Base-by-base conservation (phyloP, 2,329 filamentous ascomycete species). In the Calonectria montana region DNA sequence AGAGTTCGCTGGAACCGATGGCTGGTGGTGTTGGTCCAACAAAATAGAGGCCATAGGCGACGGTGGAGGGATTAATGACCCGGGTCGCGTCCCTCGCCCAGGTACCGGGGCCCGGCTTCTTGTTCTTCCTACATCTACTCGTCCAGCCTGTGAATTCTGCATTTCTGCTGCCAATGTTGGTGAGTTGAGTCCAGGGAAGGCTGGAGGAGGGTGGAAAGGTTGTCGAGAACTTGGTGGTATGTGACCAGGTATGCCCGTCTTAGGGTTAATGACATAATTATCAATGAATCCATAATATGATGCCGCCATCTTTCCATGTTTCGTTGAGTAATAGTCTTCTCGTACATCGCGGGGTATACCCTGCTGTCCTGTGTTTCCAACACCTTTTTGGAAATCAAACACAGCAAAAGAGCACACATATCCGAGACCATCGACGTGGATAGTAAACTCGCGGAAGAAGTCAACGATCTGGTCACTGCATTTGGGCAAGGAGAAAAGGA, bases 351-450 rank as follows among this genome's bases (percentile, higher is more conserved):
- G 82, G 74, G 78, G 82, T 66, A 71, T 84, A 13, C 83, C 84
- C 43, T 81, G 81, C 18, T 83, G 83, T 64, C 82, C 84, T 4
- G 81, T 81, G 29, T 86, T 85, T 16, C 84, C 85, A 25, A 92
- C 88, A 27, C 92, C 94, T 81, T 95, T 96, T 83, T 97, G 96
- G 85, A 98, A 98, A 74, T 98, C 94, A 79, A 99, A 99, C 41
- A 98, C 95, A 3, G 97, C 97, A 84, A 98, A 98, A 1, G 96
- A 98, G 83, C 97, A 99, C 13, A 98, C 95, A 76, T 98, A 96
- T 25, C 97, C 97, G 41, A 99, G 89, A 0, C 97, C 97, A 80
- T 99, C 97, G 18, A 99, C 96, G 77, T 99, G 96, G 25, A 99
- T 92, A 0, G 97, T 98, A 77, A 98, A 98, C 81, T 99, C 97